A percentile compares a stretch with the other conserved stretches of the same genome.
phyloP scores from a whole-genome alignment of 2,329 filamentous ascomycete genomes.

The Stachybotrys chartarum region DNA sequence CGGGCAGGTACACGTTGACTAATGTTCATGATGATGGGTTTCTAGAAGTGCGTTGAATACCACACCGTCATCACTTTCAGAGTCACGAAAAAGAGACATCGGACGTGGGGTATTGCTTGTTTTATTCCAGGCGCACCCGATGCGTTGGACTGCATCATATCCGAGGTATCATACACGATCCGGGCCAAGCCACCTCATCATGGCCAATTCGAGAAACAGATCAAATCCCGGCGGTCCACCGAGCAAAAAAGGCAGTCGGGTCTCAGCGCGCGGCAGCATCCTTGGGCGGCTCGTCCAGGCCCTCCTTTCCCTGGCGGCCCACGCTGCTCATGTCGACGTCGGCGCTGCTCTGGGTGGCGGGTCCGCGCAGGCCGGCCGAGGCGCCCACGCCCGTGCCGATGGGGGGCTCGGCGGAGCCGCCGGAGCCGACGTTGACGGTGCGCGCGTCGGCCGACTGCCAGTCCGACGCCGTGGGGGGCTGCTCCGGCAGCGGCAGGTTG shows the following conservation, averaged over 20 bases:
- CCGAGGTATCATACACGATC: background rate
- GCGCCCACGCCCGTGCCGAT: constrained; percentile 43
- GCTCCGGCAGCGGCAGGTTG: constrained; percentile 73
- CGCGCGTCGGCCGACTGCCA: constrained; percentile 66
- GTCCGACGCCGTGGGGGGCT: constrained; percentile 70
- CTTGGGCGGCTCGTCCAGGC: constrained; percentile 21
- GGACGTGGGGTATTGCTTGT: no score
- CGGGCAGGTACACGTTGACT: no score
- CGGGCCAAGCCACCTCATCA: no score
- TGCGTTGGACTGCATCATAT: background rate
- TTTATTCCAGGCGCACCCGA: no score
- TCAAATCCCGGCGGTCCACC: background rate
- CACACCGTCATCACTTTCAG: no score
- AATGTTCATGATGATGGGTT: no score
- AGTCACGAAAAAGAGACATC: no score
- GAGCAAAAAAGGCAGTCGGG: no score
- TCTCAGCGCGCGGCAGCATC: background rate
- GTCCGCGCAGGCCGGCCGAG: constrained; percentile 47
- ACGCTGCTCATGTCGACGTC: constrained; percentile 51
- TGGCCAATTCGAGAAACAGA: background rate
- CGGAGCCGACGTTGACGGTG: constrained; percentile 64
- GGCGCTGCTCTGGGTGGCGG: constrained; percentile 48
- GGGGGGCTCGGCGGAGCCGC: constrained; percentile 47
- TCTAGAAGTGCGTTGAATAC: no score
- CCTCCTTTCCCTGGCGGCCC: constrained; percentile 57